Conservation (phyloP, 2,329 filamentous ascomycete species). For the Cercospora zeae-maydis region DNA sequence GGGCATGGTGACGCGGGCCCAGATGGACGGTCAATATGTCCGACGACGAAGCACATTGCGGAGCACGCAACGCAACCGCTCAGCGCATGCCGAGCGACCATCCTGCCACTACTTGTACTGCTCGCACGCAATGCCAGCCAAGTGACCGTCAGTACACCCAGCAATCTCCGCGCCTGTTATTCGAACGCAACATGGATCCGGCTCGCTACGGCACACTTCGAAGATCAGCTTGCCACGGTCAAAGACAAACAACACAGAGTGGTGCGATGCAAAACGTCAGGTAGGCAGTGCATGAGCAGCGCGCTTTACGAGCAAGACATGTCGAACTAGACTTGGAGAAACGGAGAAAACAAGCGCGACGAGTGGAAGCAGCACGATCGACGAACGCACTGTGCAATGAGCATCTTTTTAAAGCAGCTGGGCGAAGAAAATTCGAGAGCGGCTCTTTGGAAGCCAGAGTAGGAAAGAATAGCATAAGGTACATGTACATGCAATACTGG, state of each 20-base stretch:
- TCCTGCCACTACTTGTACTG: background rate
- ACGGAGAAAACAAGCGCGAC: background rate
- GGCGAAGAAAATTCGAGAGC: too few species aligned
- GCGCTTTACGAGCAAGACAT: too few species aligned
- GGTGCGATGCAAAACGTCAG: too few species aligned
- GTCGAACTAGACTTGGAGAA: background rate
- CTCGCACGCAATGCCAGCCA: background rate
- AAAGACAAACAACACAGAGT: background rate
- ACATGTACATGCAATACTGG: too few species aligned
- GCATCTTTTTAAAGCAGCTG: background rate
- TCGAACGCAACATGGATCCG: background rate
- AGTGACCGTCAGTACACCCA: background rate
- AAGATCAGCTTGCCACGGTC: background rate
- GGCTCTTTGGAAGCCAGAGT: too few species aligned
- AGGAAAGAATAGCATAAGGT: too few species aligned
- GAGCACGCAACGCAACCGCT: background rate
- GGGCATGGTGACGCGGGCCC: background rate
- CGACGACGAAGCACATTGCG: background rate
- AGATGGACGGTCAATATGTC: background rate
- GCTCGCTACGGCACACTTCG: background rate
- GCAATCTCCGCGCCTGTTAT: background rate
- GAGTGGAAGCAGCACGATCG: background rate
- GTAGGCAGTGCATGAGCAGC: too few species aligned
- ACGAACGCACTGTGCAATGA: background rate
- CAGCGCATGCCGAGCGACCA: too few species aligned